Evolutionary conservation across 208 protist genomes (phyloP).

Genomic region (Acanthamoeba lenticulata): DNA sequence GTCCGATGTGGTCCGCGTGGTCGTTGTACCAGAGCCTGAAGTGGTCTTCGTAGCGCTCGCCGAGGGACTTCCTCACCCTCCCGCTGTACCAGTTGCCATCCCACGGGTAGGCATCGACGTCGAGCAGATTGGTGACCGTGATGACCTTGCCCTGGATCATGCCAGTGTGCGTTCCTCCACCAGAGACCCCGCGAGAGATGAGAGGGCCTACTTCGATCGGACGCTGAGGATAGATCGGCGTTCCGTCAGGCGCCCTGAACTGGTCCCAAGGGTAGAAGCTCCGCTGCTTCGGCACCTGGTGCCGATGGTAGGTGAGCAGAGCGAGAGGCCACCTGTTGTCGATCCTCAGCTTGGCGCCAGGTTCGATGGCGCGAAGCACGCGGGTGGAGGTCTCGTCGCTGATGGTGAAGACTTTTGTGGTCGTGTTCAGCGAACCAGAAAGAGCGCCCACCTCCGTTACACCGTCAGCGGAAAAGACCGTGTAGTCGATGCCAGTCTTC

Average conservation of each 20-base stretch:
- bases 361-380: conserved; percentile 1
- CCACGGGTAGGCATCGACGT: no score
- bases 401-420: background rate
- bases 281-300: background rate
- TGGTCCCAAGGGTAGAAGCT: conserved; percentile 23
- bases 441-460: background rate
- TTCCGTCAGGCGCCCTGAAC: background rate
- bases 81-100: background rate
- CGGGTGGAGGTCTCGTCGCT: background rate
- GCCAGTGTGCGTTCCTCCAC: background rate
- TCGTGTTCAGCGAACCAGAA: background rate
- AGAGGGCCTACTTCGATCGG: background rate
- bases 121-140: no score
- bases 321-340: background rate
- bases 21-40: conserved; percentile 41
- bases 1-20: conserved; percentile 10
- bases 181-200: background rate
- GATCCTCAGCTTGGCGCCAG: conserved; percentile 12
- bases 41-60: conserved; percentile 7
- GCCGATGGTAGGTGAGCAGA: background rate
- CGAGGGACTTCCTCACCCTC: conserved; percentile 37
- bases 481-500: background rate
- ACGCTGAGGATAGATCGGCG: background rate
- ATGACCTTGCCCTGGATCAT: conserved; percentile 1
- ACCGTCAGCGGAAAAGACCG: background rate